phyloP scores from a whole-genome alignment of 148 eudicot genomes.

The Diospyros kaki region DNA sequence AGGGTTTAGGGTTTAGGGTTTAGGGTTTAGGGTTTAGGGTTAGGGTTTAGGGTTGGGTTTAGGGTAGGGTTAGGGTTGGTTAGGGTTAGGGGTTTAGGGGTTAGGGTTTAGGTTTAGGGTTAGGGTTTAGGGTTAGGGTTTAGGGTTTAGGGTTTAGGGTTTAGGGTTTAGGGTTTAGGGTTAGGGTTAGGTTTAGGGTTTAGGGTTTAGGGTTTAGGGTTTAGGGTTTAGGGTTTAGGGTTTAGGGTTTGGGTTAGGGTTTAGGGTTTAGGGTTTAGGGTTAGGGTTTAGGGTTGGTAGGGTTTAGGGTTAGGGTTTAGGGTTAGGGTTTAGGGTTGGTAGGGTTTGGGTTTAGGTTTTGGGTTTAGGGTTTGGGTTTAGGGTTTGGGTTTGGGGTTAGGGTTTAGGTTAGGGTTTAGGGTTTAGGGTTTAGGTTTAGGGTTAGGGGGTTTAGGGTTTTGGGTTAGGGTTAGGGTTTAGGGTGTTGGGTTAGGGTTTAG shows the following conservation, averaged over 20 bases:
- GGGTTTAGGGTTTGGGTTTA: too few species aligned
- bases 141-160: slow-evolving; percentile 5
- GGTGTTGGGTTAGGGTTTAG: too few species aligned
- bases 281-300: too few species aligned
- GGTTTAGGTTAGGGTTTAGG: too few species aligned
- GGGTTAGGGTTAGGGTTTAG: slow-evolving; percentile 1
- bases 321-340: too few species aligned
- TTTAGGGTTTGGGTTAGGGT: slow-evolving; percentile 3
- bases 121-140: background rate
- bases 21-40: slow-evolving; percentile 5
- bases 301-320: too few species aligned
- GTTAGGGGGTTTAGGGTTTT: background rate
- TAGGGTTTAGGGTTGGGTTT: background rate
- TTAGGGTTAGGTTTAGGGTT: background rate
- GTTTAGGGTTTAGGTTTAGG: background rate
- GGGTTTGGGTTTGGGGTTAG: too few species aligned
- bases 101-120: background rate
- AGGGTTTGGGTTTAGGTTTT: slow-evolving; percentile 3
- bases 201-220: background rate
- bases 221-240: slow-evolving; percentile 5
- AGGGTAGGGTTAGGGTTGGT: too few species aligned
- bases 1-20: slow-evolving; percentile 5
- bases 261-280: slow-evolving; percentile 4
- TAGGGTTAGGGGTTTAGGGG: background rate
- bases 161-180: slow-evolving; percentile 3